Conservation (phyloP, 176 grass and related monocot species). For the Bothriochloa decipiens region DNA sequence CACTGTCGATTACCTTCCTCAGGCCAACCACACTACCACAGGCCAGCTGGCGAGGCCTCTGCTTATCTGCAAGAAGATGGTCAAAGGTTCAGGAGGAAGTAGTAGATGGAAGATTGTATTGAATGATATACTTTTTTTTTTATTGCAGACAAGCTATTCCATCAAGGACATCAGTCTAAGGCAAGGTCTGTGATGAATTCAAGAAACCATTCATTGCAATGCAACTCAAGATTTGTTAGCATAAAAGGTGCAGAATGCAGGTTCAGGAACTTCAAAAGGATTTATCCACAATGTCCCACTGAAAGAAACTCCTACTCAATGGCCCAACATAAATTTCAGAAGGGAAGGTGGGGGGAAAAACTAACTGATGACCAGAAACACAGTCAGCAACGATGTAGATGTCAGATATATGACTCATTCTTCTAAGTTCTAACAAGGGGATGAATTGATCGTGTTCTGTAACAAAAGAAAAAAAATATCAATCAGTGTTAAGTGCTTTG, state of each 20-base stretch:
- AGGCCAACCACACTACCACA: slow-evolving; percentile 4
- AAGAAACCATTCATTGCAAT: neutral
- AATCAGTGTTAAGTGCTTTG: slow-evolving; percentile 28
- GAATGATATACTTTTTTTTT: neutral
- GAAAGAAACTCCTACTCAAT: neutral
- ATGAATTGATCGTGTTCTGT: slow-evolving; percentile 21
- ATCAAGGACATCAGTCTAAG: neutral
- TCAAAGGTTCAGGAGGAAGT: slow-evolving; percentile 10
- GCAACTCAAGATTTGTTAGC: neutral
- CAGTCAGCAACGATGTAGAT: slow-evolving; percentile 12
- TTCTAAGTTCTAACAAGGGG: slow-evolving; percentile 13
- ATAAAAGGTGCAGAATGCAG: neutral
- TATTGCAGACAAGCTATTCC: slow-evolving; percentile 4
- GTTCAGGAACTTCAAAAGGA: neutral
- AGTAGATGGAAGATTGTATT: neutral
- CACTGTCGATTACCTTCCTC: slow-evolving; percentile 2
- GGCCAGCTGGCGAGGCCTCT: neutral
- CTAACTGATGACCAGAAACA: slow-evolving; percentile 17
- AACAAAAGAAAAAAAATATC: neutral
- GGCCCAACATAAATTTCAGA: neutral
- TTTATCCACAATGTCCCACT: neutral
- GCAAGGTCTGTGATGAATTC: neutral
- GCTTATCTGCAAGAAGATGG: neutral
- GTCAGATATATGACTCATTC: slow-evolving; percentile 30
- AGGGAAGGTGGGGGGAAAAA: neutral